Evolutionary conservation across 192 early-diverging fungal species (phyloP), one percentile per base, ranked within the genome.

Genomic region (Coemansia sp.): DNA sequence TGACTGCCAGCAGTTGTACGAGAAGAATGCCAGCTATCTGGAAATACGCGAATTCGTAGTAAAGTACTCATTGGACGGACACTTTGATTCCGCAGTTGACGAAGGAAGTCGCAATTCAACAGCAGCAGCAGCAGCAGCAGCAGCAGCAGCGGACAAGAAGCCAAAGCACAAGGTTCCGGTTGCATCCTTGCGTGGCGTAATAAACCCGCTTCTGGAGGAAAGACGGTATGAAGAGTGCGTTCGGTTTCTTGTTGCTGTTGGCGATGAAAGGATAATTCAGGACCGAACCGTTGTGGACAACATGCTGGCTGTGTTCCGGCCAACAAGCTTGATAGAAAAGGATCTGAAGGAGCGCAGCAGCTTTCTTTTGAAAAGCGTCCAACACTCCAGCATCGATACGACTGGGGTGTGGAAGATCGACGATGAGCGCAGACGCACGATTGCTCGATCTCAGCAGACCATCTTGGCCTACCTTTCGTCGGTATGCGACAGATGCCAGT

Each of bases 41-140:
- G 80, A 83, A 39, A 32, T 71, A 8, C 75, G 80, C 32, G 80
- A 83, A 56, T 83, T 74, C 48, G 72, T 66, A 0, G 47, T 74
- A 15, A 61, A 18, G 15, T 45, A 74, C 37, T 5, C 64, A 1
- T 37, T 69, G 2, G 47, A 57, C 13, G 19, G n/a, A 49, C 48
- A 49, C 15, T 23, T 53, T 18, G 19, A 6, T 23, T 21, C 50
- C 18, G n/a, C 63, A 52, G 48, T 10, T 57, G 12, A 0, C 12
- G 10, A 56, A 9, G 59, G 11, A 23, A 38, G 1, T 32, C 19
- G 18, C 47, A 19, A 66, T 23, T 52, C 45, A 67, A 26, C 58
- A 48, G 39, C 44, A 57, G 5, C 65, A 50, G 65, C 50, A 32
- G n/a, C 45, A n/a, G n/a, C n/a, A n/a, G n/a, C n/a, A n/a, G n/a